Base-by-base conservation (phyloP, 805 yeast species). In the Lachancea kluyveri region DNA sequence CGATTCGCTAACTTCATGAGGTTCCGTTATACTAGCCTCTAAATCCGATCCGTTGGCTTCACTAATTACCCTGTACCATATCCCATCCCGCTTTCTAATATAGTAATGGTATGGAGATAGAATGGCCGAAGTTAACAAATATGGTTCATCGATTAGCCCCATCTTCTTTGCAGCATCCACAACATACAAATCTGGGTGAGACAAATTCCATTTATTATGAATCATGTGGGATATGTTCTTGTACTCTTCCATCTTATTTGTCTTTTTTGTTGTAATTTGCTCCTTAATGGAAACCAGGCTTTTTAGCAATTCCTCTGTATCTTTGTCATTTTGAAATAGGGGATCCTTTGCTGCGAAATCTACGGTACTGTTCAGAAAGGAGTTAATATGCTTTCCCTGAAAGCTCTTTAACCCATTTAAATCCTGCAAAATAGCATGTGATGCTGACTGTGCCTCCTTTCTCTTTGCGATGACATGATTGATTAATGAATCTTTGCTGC, bases 41-140 rank as follows among this genome's bases (percentile, higher is more conserved):
- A 38, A 40, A 17, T 46, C 48, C 4, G 45, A 37, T 4, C 39
- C 41, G n/a, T 33, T 16, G 3, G 33, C 24, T 21, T 40, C 37
- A 10, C 41, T 29, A 27, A 38, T 42, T 3, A 50, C 43, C 10
- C 40, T 32, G 14, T 37, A 33, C 58, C 57, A 54, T 4, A 33
- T 33, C 1, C 43, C 48, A n/a, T 36, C 28, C 8, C 42, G 40
- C 12, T 42, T 35, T 21, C 51, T 40, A 8, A 44, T 36, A 23
- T 38, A 51, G 31, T 56, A 56, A 26, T 45, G 28, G 21, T 45
- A 40, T 5, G 61, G 58, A 3, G 60, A 53, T n/a, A 54, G 25
- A 5, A 43, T 46, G 4, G 51, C 54, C 41, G 45, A 40, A 1
- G 44, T 31, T 11, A 56, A 40, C 3, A 44, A 8, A 32, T 51